A percentile compares a stretch with the other conserved stretches of the same genome.
phyloP scores from a whole-genome alignment of 169 alveolate species.

The Besnoitia besnoiti region DNA sequence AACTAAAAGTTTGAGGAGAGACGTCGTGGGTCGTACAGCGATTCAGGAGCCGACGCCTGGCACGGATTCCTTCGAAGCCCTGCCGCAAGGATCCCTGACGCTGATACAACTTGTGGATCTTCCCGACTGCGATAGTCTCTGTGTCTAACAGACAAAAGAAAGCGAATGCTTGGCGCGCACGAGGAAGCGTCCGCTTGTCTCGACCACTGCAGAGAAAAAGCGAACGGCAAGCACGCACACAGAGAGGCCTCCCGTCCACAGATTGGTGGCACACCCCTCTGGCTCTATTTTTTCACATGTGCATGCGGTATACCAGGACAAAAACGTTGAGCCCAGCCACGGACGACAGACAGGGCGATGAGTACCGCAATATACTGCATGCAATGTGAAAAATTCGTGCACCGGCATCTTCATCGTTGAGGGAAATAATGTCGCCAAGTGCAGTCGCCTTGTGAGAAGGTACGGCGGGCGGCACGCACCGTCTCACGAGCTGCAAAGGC shows the following conservation, averaged over 20 bases:
- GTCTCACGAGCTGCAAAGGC: too few species aligned
- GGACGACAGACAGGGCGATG: not conserved
- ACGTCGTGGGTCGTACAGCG: not conserved
- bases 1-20: too few species aligned
- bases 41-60: not conserved
- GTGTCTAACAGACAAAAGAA: not conserved
- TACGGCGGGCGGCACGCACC: too few species aligned
- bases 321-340: not conserved
- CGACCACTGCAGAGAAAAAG: not conserved
- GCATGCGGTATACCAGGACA: not conserved
- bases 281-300: not conserved
- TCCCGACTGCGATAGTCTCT: too few species aligned
- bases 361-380: too few species aligned
- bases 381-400: too few species aligned
- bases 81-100: too few species aligned
- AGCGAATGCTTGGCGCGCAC: not conserved
- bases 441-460: too few species aligned
- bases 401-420: too few species aligned
- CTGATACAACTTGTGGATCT: too few species aligned
- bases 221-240: not conserved
- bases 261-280: conserved; percentile 10
- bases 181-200: not conserved
- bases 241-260: not conserved
- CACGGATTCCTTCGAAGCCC: not conserved
- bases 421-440: too few species aligned